Percentiles rank a stretch among this genome's conserved stretches.
Evolutionary conservation across 345 rosid species (phyloP).

Genomic region (Mercurialis annua): DNA sequence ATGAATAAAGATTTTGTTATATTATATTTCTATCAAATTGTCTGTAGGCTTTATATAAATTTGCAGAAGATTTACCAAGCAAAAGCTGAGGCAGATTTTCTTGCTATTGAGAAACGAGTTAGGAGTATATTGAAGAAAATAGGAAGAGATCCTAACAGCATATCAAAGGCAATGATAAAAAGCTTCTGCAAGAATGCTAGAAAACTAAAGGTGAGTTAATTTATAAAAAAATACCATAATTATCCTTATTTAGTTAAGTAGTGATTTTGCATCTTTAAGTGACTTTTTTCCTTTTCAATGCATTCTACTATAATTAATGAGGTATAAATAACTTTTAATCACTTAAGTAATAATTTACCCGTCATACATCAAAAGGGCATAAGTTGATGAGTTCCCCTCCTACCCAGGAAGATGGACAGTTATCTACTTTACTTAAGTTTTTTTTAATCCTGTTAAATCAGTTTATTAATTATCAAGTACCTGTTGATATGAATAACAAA

Average conservation of each 20-base stretch:
- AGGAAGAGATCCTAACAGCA: conserved; percentile 68
- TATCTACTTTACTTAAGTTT: not conserved
- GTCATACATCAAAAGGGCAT: too few relatives aligned
- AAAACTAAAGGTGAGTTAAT: conserved; percentile 76
- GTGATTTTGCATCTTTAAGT: too few relatives aligned
- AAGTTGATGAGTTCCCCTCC: too few relatives aligned
- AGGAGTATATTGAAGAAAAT: conserved; percentile 58
- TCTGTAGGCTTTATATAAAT: conserved; percentile 71
- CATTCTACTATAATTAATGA: too few relatives aligned
- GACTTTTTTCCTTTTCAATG: too few relatives aligned
- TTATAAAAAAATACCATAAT: too few relatives aligned
- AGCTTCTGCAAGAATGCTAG: conserved; percentile 86
- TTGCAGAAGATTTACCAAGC: conserved; percentile 86
- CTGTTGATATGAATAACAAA: not conserved
- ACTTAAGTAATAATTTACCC: too few relatives aligned
- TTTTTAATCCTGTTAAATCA: not conserved
- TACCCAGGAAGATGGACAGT: too few relatives aligned
- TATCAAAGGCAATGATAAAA: conserved; percentile 60
- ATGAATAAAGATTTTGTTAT: not conserved
- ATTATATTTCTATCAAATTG: conserved; percentile 10
- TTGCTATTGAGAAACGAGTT: conserved; percentile 62
- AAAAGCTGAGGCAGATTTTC: conserved; percentile 92
- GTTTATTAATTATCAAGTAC: not conserved
- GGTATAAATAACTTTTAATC: too few relatives aligned
- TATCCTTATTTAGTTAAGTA: too few relatives aligned